These are phyloP conservation scores for Sporobolomyces phaffii DNA, from an alignment of 768 basidiomycete species.

Conservation along the genomic window DNA sequence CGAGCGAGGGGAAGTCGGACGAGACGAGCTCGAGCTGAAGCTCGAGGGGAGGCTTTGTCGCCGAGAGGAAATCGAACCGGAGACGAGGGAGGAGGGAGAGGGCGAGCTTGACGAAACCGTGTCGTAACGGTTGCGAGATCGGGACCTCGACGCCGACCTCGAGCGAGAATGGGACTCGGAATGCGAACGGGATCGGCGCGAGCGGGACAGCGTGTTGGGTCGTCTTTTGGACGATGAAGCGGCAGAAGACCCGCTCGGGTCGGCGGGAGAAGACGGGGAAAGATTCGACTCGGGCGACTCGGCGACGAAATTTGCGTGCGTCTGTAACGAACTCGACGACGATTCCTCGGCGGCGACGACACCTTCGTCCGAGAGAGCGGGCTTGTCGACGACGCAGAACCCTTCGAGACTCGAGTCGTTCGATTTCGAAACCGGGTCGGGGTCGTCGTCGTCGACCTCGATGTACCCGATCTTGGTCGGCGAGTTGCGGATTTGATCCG, in stretches of 20 bases:
- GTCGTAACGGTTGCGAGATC: too few species aligned
- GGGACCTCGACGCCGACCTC: neutral
- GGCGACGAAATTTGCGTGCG: too few species aligned
- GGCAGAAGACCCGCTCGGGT: neutral
- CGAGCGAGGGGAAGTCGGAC: neutral
- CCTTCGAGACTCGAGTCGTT: neutral
- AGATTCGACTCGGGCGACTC: too few species aligned
- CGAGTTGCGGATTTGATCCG: neutral
- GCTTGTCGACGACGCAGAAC: too few species aligned
- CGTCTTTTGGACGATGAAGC: neutral
- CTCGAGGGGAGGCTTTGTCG: neutral
- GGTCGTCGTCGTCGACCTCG: neutral
- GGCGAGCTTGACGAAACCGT: neutral
- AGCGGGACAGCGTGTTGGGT: neutral
- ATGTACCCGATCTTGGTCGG: slow-evolving; percentile 2
- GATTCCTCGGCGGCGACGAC: neutral
- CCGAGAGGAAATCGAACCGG: neutral
- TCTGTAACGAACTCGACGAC: too few species aligned
- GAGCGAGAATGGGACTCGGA: neutral
- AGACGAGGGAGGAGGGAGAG: neutral
- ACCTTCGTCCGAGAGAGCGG: too few species aligned
- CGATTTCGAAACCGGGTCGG: neutral
- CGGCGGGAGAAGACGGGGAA: neutral
- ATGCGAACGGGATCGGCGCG: neutral
- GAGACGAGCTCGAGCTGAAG: neutral